Evolutionary conservation across 2,329 filamentous ascomycete genomes (phyloP), one percentile per base, ranked within the genome.

Genomic region (Fusarium sp.): DNA sequence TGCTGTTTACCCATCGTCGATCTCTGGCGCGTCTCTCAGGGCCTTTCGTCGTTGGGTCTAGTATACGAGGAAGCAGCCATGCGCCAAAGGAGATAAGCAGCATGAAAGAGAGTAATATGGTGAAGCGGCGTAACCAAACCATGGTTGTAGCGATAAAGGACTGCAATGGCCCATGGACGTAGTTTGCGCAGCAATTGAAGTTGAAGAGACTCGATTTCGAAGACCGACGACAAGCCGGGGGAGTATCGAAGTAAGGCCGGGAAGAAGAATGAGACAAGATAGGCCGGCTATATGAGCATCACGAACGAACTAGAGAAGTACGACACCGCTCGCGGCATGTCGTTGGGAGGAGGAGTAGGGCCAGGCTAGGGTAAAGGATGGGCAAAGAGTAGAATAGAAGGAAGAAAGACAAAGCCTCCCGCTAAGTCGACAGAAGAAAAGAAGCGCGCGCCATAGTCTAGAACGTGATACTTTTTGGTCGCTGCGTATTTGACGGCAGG

Each of bases 1-100:
- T 94, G 23, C 88, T 92, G 50, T 89, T 86, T 53, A 95, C 89
- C 93, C 93, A 96, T 73, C 82, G 84, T 65, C 84, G 83, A 79
- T 94, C 91, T 74, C 91, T 89, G 59, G 85, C 83, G 56, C 88
- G 86, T 81, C 92, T 90, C 57, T 89, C 89, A 40, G 86, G 86
- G 67, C 87, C 85, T 64, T 88, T 89, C n/a, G 85, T 86, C n/a
- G 88, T 88, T 5, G 92, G 92, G 67, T 92, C 89, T 69, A 93
- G 86, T 47, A 86, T 80, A 60, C 85, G 84, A 49, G 89, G 87
- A 11, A 92, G 78, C 35, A 86, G 81, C 78, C 85, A 87, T 53
- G 87, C 81, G 54, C 85, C 67, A 73, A 90, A 84, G 66, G 87
- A 81, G 74, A 89, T 63, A 49, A 84, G 62, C 69, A 85, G 71